These are phyloP conservation scores for Trametes versicolor DNA, from an alignment of 1,284 basidiomycete species.

Conservation along the genomic window DNA sequence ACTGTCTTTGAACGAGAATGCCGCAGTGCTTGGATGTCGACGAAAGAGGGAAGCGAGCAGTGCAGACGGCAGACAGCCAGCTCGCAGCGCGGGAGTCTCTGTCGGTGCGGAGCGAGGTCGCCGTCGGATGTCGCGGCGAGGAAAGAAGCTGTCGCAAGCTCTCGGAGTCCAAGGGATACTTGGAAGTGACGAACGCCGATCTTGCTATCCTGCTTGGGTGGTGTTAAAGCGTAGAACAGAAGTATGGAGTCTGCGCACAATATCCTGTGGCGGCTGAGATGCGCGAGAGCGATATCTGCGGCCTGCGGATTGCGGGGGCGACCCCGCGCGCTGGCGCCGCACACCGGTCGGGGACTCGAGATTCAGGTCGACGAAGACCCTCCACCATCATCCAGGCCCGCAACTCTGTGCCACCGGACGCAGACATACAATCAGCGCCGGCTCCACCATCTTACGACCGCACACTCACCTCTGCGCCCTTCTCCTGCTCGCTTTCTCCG, in stretches of 20 bases:
- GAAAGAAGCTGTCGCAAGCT: slow-evolving; percentile 9
- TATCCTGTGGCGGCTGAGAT: not conserved
- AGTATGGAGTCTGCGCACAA: not conserved
- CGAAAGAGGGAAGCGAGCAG: not conserved
- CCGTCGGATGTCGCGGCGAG: not conserved
- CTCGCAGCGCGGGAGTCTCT: not conserved
- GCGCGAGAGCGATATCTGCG: not conserved
- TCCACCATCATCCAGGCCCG: not conserved
- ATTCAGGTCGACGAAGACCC: not conserved
- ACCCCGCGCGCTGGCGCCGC: too few species aligned
- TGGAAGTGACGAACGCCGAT: not conserved
- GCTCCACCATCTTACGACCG: slow-evolving; percentile 10
- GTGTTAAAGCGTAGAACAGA: slow-evolving; percentile 7
- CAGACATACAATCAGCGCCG: not conserved
- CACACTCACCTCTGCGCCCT: slow-evolving; percentile 8
- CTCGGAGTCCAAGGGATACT: not conserved
- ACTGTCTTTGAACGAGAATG: slow-evolving; percentile 1
- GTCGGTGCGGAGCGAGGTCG: not conserved
- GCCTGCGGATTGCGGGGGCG: slow-evolving; percentile 10
- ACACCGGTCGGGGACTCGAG: too few species aligned
- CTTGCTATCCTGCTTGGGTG: not conserved
- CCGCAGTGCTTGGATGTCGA: not conserved
- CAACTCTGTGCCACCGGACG: slow-evolving; percentile 7
- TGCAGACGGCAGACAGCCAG: not conserved
- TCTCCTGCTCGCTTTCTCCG: slow-evolving; percentile 12